phyloP scores from a whole-genome alignment of 495 filamentous ascomycete species.

The Penicillium parvum region DNA sequence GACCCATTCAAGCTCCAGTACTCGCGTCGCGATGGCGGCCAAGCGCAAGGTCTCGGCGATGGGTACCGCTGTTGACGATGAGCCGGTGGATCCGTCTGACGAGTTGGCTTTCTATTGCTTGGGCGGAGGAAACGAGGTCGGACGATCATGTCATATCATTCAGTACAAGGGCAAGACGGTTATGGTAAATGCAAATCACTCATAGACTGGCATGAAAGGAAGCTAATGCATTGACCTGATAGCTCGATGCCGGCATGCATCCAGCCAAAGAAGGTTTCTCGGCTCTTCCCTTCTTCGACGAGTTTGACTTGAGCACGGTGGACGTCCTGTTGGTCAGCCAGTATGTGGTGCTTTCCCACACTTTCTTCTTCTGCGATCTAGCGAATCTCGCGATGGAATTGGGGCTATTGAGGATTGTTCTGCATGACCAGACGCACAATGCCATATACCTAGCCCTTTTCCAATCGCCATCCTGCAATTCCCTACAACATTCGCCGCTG shows the following conservation, averaged over 20 bases:
- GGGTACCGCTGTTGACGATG: conserved; percentile 54
- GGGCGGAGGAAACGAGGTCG: conserved; percentile 95
- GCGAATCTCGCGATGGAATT: neutral
- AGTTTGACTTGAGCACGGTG: conserved; percentile 95
- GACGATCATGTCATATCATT: conserved; percentile 93
- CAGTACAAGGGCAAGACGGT: conserved; percentile 99
- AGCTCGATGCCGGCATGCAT: conserved; percentile 96
- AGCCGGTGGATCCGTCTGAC: conserved; percentile 74
- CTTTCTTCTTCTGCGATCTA: neutral
- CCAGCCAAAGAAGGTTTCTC: conserved; percentile 95
- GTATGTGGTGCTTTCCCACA: conserved; percentile 54
- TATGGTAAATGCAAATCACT: no score
- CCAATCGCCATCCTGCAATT: neutral
- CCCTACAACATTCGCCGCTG: neutral
- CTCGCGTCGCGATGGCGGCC: conserved; percentile 54
- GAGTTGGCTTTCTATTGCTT: conserved; percentile 90
- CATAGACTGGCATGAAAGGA: no score
- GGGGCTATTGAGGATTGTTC: neutral
- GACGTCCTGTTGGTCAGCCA: conserved; percentile 97
- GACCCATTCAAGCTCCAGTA: neutral
- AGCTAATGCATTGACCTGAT: conserved; percentile 17
- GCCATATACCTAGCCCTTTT: no score
- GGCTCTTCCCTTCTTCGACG: conserved; percentile 93
- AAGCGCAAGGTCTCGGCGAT: conserved; percentile 72
- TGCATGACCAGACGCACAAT: no score